These are phyloP conservation scores for Neonectria hederae DNA, from an alignment of 2,329 filamentous ascomycete species.

Conservation along the genomic window DNA sequence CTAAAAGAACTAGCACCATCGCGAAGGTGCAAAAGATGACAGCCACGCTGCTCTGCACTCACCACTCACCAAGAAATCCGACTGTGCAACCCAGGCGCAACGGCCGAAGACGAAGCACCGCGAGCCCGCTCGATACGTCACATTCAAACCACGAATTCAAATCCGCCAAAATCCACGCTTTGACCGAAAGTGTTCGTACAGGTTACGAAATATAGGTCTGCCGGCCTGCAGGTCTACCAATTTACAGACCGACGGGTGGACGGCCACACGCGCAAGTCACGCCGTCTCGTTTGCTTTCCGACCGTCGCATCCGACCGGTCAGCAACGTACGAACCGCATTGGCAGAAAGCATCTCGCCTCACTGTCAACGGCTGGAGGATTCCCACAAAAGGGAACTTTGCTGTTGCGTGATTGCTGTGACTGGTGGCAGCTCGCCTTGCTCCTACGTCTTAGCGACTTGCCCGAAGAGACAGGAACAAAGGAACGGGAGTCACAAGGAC, in stretches of 20 bases:
- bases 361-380: background rate
- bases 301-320: constrained; percentile 18
- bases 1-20: constrained; percentile 13
- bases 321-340: constrained; percentile 13
- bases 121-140: constrained; percentile 14
- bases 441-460: background rate
- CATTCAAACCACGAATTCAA: constrained; percentile 14
- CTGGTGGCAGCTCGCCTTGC: background rate
- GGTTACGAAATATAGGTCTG: background rate
- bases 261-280: constrained; percentile 3
- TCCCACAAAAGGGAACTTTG: background rate
- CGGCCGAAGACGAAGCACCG: constrained; percentile 9
- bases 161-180: constrained; percentile 16
- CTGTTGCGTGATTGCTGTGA: background rate
- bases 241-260: background rate
- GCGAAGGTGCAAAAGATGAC: constrained; percentile 25
- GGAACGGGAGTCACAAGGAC: background rate
- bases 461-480: background rate
- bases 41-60: constrained; percentile 23
- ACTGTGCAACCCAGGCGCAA: constrained; percentile 13
- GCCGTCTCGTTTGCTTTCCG: constrained; percentile 18
- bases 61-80: constrained; percentile 14
- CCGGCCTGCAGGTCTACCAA: background rate
- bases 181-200: constrained; percentile 2
- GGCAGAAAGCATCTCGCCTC: constrained; percentile 10